Conservation (phyloP, 352 stramenopile genomes). For the Phytophthora nicotianae region DNA sequence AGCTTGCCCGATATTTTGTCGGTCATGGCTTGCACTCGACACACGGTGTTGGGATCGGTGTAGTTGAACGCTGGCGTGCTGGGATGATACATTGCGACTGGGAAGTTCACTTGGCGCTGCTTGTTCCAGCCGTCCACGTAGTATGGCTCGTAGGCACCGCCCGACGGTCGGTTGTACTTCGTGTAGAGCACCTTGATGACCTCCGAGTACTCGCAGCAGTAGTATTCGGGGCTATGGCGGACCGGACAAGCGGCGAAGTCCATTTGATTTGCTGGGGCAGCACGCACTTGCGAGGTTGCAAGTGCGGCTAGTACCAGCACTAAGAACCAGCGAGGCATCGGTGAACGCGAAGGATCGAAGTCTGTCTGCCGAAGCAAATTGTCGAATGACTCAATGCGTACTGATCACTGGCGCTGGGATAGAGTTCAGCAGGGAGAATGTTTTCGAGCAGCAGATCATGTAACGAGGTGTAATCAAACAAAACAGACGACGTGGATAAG, state of each 20-base stretch:
- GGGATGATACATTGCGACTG: slow-evolving; percentile 38
- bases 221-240: slow-evolving; percentile 39
- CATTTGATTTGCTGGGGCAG: slow-evolving; percentile 27
- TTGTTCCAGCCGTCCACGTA: slow-evolving; percentile 42
- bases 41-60: slow-evolving; percentile 34
- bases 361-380: not conserved
- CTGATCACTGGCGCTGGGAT: not conserved
- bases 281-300: slow-evolving; percentile 8
- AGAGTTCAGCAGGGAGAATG: not conserved
- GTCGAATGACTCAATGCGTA: not conserved
- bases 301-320: slow-evolving; percentile 12
- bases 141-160: slow-evolving; percentile 36
- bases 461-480: not conserved
- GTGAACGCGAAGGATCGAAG: not conserved
- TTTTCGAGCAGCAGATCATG: not conserved
- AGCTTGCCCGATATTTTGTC: slow-evolving; percentile 27
- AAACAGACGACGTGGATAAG: too few relatives aligned
- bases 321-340: slow-evolving; percentile 19
- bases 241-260: slow-evolving; percentile 42
- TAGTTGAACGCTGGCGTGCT: slow-evolving; percentile 40
- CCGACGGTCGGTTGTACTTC: slow-evolving; percentile 38
- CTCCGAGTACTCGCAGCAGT: slow-evolving; percentile 43
- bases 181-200: slow-evolving; percentile 36
- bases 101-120: slow-evolving; percentile 43
- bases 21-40: slow-evolving; percentile 33